Evolutionary conservation across 164 flowering plant genomes (phyloP), one percentile per base, ranked within the genome.

Genomic region (Tinospora cordifolia): DNA sequence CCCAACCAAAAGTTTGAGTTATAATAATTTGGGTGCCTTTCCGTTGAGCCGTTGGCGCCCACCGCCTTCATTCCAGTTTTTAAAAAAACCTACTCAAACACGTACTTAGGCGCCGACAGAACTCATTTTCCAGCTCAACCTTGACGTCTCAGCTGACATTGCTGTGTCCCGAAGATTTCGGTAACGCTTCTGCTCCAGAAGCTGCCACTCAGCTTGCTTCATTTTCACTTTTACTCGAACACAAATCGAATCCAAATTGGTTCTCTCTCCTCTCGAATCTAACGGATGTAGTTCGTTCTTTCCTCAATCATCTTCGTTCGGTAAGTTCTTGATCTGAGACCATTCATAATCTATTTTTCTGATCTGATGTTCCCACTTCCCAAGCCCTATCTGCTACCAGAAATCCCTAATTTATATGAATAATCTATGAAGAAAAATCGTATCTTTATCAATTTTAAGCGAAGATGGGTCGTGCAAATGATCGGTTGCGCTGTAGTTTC

Each of bases 391-490:
- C 11, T 2, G 24, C 60, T 54, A 21, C 0, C 11, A 3, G 24
- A 54, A 19, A n/a, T 19, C 60, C 60, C 60, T 54, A 19, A 19
- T 54, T 54, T 54, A 8, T 77, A 71, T 71, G 90, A 78, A 1
- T n/a, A 87, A 85, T 30, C 46, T 38, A 80, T 75, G 81, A 83
- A 78, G 69, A 69, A 71, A 70, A 67, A 65, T 21, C 80, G 72
- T 19, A 15, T 71, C 59, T 74, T 74, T 13, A 51, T 67, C 6
- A 68, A 47, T 15, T 44, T 72, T 2, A 74, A 76, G 70, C 78
- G 84, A 49, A 76, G 75, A 77, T 84, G 87, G 84, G 40, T 81
- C 17, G 24, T 73, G 36, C 84, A 82, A 5, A 41, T 82, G 41
- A 34, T 72, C 13, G 24, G 71, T 13, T 49, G 77, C 72, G 76